Percentiles rank a stretch among this genome's conserved stretches.
Conservation (phyloP, 2,329 filamentous ascomycete species). For the Chrysoporthe austroafricana region DNA sequence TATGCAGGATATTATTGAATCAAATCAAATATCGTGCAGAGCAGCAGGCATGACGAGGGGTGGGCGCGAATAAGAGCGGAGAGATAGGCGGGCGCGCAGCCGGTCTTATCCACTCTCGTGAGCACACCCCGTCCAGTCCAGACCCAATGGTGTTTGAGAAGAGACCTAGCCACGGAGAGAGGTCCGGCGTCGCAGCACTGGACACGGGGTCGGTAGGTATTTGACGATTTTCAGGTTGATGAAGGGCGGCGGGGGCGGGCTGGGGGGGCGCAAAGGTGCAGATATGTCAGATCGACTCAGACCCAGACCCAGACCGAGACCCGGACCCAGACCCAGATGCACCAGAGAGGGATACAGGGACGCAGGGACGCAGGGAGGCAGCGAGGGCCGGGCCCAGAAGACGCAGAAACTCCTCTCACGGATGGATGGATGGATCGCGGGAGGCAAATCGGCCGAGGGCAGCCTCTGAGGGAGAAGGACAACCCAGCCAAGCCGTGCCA, state of each 20-base stretch:
- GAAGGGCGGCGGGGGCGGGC: conserved; percentile 10
- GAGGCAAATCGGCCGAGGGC: conserved; percentile 22
- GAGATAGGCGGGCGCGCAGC: conserved; percentile 1
- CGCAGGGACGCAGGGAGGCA: not conserved
- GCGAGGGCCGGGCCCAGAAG: conserved; percentile 25
- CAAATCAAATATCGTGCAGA: conserved; percentile 1
- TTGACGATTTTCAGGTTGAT: conserved; percentile 11
- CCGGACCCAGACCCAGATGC: not conserved
- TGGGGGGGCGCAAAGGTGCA: conserved; percentile 6
- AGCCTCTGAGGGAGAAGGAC: conserved; percentile 12
- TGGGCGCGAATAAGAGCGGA: conserved; percentile 12
- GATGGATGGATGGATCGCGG: conserved; percentile 7
- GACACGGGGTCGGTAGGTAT: conserved; percentile 11
- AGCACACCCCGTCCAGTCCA: not conserved
- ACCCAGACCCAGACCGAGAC: not conserved
- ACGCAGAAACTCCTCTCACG: conserved; percentile 8
- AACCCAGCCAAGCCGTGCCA: not conserved
- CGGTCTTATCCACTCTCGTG: conserved; percentile 9
- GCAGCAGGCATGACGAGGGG: conserved; percentile 6
- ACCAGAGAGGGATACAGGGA: not conserved
- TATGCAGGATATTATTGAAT: conserved; percentile 11
- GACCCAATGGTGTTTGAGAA: conserved; percentile 15
- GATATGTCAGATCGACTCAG: conserved; percentile 8
- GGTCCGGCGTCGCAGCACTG: conserved; percentile 8
- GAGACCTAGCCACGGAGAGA: conserved; percentile 7